Percentiles rank a stretch among this genome's conserved stretches.
Conservation (phyloP, 2,329 filamentous ascomycete genomes). For the Magnaporthiopsis incrustans region DNA sequence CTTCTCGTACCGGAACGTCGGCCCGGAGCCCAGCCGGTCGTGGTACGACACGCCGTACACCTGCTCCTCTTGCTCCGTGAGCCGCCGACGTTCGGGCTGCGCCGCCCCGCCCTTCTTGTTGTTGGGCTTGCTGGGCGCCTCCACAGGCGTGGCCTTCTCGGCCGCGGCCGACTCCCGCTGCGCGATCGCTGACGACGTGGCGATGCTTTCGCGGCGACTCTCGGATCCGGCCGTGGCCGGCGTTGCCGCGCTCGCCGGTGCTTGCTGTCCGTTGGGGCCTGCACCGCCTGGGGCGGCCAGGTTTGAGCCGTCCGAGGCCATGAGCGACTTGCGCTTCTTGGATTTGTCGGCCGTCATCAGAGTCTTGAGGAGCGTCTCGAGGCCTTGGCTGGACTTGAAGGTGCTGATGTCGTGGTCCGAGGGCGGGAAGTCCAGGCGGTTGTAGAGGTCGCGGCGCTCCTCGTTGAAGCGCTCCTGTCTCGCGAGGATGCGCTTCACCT, state of each 20-base stretch:
- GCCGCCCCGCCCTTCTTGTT: conserved; percentile 42
- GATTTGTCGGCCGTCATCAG: conserved; percentile 77
- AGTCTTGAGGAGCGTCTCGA: conserved; percentile 73
- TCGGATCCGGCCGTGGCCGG: conserved; percentile 16
- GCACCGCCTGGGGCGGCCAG: conserved; percentile 32
- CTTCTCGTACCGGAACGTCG: conserved; percentile 82
- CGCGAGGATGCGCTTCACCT: conserved; percentile 85
- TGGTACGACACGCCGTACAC: conserved; percentile 79
- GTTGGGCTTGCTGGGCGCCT: conserved; percentile 21
- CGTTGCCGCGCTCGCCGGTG: conserved; percentile 37
- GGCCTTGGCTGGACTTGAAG: conserved; percentile 74
- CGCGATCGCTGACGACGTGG: conserved; percentile 23
- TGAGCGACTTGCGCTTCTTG: conserved; percentile 74
- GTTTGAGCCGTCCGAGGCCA: conserved; percentile 49
- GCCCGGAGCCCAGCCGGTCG: conserved; percentile 76
- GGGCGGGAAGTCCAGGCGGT: conserved; percentile 73
- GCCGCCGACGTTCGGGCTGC: conserved; percentile 54
- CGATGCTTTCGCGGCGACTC: conserved; percentile 31
- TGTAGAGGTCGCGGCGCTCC: conserved; percentile 80
- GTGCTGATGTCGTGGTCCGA: conserved; percentile 61
- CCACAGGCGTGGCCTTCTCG: conserved; percentile 27
- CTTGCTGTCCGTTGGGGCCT: conserved; percentile 21
- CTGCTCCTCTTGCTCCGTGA: conserved; percentile 66
- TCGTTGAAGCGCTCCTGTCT: conserved; percentile 80
- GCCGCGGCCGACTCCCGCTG: conserved; percentile 39